Percentiles rank a stretch among this genome's conserved stretches.
phyloP scores from a whole-genome alignment of 75 land plant genomes.

The Pinus tabuliformis region DNA sequence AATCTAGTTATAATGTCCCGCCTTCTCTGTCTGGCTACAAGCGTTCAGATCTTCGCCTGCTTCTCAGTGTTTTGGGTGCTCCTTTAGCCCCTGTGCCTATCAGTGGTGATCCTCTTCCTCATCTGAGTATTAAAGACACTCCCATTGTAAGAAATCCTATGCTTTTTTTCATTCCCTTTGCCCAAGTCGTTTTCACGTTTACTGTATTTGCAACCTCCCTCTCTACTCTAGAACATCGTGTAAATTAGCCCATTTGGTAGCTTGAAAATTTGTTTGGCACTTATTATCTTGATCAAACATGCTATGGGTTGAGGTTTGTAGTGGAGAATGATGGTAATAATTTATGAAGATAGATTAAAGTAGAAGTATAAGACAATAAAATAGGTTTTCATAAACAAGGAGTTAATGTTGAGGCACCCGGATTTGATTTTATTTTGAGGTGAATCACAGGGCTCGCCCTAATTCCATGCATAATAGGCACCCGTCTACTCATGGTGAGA shows the following conservation, averaged over 20 bases:
- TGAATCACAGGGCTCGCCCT: too few species aligned
- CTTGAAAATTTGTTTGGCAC: not conserved
- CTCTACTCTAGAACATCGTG: not conserved
- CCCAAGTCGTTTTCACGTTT: not conserved
- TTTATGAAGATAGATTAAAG: too few species aligned
- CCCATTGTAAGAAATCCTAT: slow-evolving; percentile 20
- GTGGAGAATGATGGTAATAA: too few species aligned
- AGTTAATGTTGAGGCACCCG: too few species aligned
- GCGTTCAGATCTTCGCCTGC: slow-evolving; percentile 32
- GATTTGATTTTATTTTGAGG: too few species aligned
- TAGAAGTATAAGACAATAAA: too few species aligned
- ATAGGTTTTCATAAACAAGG: too few species aligned
- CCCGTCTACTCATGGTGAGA: too few species aligned
- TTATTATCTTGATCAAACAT: not conserved
- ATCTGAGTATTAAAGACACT: slow-evolving; percentile 32
- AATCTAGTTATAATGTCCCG: too few species aligned
- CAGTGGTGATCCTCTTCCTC: slow-evolving; percentile 26
- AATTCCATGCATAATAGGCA: too few species aligned
- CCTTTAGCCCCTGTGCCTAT: slow-evolving; percentile 45
- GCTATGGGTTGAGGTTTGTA: too few species aligned
- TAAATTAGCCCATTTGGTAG: not conserved
- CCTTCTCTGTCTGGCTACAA: slow-evolving; percentile 13
- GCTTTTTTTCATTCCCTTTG: not conserved
- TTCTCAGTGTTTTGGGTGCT: slow-evolving; percentile 51
- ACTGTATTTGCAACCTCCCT: not conserved